Evolutionary conservation across 768 basidiomycete genomes (phyloP), one percentile per base, ranked within the genome.

Genomic region (Lentinula lateritia): DNA sequence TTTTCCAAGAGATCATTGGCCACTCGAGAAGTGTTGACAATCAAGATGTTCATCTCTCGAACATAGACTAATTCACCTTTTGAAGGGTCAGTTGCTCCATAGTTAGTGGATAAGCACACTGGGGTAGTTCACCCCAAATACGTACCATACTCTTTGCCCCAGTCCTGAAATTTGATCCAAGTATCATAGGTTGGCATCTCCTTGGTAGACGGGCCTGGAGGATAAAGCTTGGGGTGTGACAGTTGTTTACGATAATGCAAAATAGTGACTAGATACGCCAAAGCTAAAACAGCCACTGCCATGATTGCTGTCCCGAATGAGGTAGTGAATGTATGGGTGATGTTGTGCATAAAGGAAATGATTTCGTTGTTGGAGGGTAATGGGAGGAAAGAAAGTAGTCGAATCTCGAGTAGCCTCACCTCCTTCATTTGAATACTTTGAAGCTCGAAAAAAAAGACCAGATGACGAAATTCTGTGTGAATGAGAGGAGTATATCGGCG

Each of bases 1-100:
- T 72, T 72, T 46, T 77, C 75, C 34, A 79, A 69, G 5, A 79
- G 67, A 10, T 75, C 76, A 23, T 68, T 69, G 5, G 74, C 72
- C 16, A 70, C 66, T 48, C 72, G 70, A 23, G 66, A 58, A 9
- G 69, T 71, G 63, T 75, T 77, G 45, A 77, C 61, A n/a, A 78
- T 62, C 60, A 76, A 63, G 18, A 73, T 59, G 38, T 48, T 56
- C 20, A 7, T 43, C 16, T 56, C 39, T 1, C 20, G 55, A 28
- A 56, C 8, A 16, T 56, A 56, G 10, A 56, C 41, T 10, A 56
- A 34, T 28, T 38, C 36, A 13, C 55, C 55, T 56, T 38, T 42
- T 6, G 0, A 41, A 39, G 7, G 28, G 10, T 56, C n/a, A 39
- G 39, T 28, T 6, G 16, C 43, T 18, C 6, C 13, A 12, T 2